phyloP scores from a whole-genome alignment of 192 early-diverging fungal species.

The Allomyces javanicus region DNA sequence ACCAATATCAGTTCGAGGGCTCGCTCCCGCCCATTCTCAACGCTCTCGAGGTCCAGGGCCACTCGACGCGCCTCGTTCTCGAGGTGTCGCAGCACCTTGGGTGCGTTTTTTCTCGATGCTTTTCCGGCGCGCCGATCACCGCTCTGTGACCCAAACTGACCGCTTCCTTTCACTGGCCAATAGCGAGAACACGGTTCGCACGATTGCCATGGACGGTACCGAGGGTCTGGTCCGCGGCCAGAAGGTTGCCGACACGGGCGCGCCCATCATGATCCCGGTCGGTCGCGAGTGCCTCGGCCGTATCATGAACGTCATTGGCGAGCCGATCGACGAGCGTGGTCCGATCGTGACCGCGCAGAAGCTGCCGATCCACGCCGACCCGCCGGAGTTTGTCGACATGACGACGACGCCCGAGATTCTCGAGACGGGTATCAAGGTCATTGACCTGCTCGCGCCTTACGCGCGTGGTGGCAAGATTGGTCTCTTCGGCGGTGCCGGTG shows the following conservation, averaged over 20 bases:
- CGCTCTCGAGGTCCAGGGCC: constrained; percentile 80
- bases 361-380: constrained; percentile 73
- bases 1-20: constrained; percentile 19
- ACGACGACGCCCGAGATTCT: constrained; percentile 83
- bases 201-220: constrained; percentile 99
- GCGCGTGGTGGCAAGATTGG: constrained; percentile 97
- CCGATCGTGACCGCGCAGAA: constrained; percentile 79
- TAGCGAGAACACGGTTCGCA: constrained; percentile 88
- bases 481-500: constrained; percentile 96
- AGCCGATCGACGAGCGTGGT: constrained; percentile 94
- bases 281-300: constrained; percentile 88
- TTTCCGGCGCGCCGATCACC: too few relatives aligned
- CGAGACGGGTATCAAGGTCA: constrained; percentile 97
- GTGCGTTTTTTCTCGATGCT: constrained; percentile 14
- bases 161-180: not conserved
- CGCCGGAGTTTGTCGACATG: constrained; percentile 90
- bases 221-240: constrained; percentile 94
- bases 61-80: constrained; percentile 67
- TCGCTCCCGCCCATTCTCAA: constrained; percentile 86
- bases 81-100: constrained; percentile 91
- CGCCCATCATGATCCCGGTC: constrained; percentile 79
- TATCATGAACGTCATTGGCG: constrained; percentile 98
- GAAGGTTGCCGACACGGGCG: constrained; percentile 77
- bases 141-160: too few relatives aligned
- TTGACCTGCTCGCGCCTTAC: constrained; percentile 93